Evolutionary conservation across 306 rosid genomes (phyloP).

Genomic region (Citrullus mucosospermus): DNA sequence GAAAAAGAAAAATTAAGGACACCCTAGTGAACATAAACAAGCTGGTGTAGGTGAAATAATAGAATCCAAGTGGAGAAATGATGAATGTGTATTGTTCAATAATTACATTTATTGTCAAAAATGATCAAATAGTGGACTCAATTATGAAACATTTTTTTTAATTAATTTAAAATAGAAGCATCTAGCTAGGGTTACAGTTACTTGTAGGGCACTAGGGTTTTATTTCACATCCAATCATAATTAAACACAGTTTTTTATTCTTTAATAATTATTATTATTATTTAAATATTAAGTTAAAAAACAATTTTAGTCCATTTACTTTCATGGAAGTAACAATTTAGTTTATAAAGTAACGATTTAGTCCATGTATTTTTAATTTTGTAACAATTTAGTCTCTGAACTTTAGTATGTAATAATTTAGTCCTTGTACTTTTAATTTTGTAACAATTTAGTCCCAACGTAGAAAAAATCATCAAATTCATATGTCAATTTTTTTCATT

Average conservation of each 20-base stretch:
- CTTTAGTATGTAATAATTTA: no score
- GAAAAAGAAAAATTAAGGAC: not conserved
- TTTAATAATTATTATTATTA: not conserved
- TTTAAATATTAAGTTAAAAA: no score
- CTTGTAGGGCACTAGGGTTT: not conserved
- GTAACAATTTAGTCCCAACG: no score
- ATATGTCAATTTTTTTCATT: not conserved
- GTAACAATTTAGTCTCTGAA: no score
- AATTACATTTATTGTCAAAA: not conserved
- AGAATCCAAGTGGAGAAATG: slow-evolving; percentile 1
- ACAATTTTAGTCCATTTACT: no score
- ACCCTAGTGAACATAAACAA: not conserved
- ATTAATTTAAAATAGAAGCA: not conserved
- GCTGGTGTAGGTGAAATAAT: slow-evolving; percentile 1
- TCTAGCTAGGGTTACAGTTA: not conserved
- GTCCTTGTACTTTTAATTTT: no score
- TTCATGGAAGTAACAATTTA: no score
- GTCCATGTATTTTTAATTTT: no score
- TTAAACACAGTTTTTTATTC: not conserved
- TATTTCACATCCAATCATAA: not conserved
- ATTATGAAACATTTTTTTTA: not conserved
- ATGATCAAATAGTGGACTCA: not conserved
- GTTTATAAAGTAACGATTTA: no score
- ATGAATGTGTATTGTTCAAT: not conserved
- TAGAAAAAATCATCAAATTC: no score